Base-by-base conservation (phyloP, 148 eudicot genomes). In the Chenopodium formosanum region DNA sequence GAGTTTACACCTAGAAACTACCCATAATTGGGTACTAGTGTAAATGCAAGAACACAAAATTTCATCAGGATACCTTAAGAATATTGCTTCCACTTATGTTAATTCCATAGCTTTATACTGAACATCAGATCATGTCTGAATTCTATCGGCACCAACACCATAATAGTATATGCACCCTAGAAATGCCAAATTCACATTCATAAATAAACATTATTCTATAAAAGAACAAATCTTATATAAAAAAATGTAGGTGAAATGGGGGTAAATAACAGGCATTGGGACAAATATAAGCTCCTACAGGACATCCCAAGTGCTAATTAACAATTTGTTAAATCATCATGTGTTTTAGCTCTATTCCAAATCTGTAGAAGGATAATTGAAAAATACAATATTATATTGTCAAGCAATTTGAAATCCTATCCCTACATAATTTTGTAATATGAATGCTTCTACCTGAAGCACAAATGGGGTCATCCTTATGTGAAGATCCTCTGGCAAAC, bases 221-320 rank as follows among this genome's bases (percentile, higher is more conserved):
- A 52, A 23, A 13, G 16, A 23, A 58, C 46, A 40, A 65, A 37
- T 44, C 4, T 29, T 22, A 10, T 20, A 53, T 14, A 53, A 27
- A 13, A 19, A 79, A 27, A 6, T 4, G 46, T 1, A 4, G 34
- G 22, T 29, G 56, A 58, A 50, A 60, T 40, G 11, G 22, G n/a
- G 16, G 75, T 53, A 9, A 23, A 47, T 31, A 52, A 27, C 73
- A 60, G 48, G 94, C 99, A 97, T 96, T 98, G 82, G 99, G 99
- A 86, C 99, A 97, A 66, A 98, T 98, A 80, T 88, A 96, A 70
- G 94, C 99, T 88, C 98, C 99, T 81, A 89, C 92, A 25, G 99
- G 99, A 98, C 99, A 96, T 6, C 99, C 99, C 83, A 96, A 90
- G 50, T 97, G 99, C 98, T 98, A 94, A 10, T 91, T 92, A 75